Percentiles rank a stretch among this genome's conserved stretches.
Conservation (phyloP, 768 basidiomycete species). For the Tephrocybe rancida region DNA sequence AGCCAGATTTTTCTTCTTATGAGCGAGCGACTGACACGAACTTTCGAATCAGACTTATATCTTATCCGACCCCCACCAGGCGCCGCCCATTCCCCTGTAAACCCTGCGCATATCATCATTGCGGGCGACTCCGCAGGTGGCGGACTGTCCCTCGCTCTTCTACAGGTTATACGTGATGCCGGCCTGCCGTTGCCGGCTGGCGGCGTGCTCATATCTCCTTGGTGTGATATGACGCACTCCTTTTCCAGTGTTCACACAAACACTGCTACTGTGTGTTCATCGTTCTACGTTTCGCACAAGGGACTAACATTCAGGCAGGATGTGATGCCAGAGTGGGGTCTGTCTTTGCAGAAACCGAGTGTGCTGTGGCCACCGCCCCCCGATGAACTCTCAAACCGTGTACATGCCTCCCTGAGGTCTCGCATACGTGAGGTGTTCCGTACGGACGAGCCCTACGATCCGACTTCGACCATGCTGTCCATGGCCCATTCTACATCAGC, state of each 20-base stretch:
- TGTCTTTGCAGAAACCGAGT: slow-evolving; percentile 79
- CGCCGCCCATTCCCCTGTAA: slow-evolving; percentile 76
- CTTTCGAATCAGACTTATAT: slow-evolving; percentile 65
- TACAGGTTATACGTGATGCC: slow-evolving; percentile 86
- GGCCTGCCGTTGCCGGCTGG: slow-evolving; percentile 86
- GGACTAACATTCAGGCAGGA: slow-evolving; percentile 48
- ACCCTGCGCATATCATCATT: slow-evolving; percentile 81
- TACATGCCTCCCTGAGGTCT: slow-evolving; percentile 60
- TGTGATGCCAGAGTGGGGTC: slow-evolving; percentile 74
- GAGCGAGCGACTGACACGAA: not conserved
- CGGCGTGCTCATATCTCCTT: slow-evolving; percentile 88
- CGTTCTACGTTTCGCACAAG: not conserved
- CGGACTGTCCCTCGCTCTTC: slow-evolving; percentile 77
- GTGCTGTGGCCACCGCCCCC: slow-evolving; percentile 78
- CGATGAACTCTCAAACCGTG: slow-evolving; percentile 57
- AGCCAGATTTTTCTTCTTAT: not conserved
- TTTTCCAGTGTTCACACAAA: slow-evolving; percentile 89
- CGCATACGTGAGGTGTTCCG: slow-evolving; percentile 62
- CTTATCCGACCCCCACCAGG: slow-evolving; percentile 85
- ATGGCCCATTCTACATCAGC: slow-evolving; percentile 24
- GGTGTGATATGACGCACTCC: slow-evolving; percentile 91
- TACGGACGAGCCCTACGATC: slow-evolving; percentile 25
- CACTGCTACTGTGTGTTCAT: slow-evolving; percentile 69
- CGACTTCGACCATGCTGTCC: slow-evolving; percentile 20
- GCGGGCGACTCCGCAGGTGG: slow-evolving; percentile 96